Conservation (phyloP, 2,329 filamentous ascomycete genomes). For the Xylariales sp. region DNA sequence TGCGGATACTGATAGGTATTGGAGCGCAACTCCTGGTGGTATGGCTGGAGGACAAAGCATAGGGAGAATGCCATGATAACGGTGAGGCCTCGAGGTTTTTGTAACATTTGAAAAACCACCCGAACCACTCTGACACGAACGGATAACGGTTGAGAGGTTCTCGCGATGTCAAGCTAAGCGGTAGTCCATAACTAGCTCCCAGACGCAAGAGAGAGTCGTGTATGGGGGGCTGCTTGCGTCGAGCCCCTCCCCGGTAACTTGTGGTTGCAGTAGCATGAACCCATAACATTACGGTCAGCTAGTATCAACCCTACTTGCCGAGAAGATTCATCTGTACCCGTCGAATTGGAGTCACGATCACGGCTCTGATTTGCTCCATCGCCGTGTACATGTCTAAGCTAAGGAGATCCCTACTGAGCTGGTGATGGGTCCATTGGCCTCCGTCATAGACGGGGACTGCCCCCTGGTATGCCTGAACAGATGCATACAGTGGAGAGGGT, state of each 20-base stretch:
- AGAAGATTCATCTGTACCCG: constrained; percentile 7
- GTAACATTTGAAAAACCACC: constrained; percentile 19
- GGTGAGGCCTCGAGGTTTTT: constrained; percentile 23
- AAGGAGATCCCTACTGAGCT: constrained; percentile 26
- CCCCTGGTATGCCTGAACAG: constrained; percentile 6
- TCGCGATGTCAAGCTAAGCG: constrained; percentile 16
- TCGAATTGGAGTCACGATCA: constrained; percentile 25
- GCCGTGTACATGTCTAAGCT: constrained; percentile 23
- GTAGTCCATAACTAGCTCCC: too few species aligned
- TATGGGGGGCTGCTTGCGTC: too few species aligned
- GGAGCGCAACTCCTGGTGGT: not conserved
- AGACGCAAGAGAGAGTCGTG: too few species aligned
- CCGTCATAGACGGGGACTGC: constrained; percentile 8
- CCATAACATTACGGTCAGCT: constrained; percentile 16
- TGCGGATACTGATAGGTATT: constrained; percentile 14
- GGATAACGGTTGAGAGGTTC: constrained; percentile 12
- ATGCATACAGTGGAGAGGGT: too few species aligned
- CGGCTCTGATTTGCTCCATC: too few species aligned
- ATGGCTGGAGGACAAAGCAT: too few species aligned
- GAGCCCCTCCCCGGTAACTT: too few species aligned
- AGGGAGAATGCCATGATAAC: too few species aligned
- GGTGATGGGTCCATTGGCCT: constrained; percentile 15
- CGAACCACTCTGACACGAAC: constrained; percentile 10
- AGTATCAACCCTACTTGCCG: constrained; percentile 10
- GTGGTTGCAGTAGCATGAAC: not conserved